A percentile compares a stretch with the other conserved stretches of the same genome.
Conservation (phyloP, 129 eudicot genomes). For the Chrysanthemum lavandulifolium region DNA sequence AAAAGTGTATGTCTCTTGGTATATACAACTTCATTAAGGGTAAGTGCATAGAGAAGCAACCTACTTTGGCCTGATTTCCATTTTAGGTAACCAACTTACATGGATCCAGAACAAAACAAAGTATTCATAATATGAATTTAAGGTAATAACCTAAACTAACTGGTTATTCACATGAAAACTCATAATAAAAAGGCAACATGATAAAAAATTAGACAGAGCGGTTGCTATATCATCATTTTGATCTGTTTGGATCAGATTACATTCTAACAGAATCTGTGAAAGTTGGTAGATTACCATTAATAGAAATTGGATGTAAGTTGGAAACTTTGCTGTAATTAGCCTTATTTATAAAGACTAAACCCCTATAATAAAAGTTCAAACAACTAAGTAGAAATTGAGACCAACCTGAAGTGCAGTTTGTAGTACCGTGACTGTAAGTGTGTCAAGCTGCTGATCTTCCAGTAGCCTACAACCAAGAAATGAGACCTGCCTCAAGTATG, state of each 20-base stretch:
- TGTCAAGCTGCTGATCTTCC: constrained; percentile 1
- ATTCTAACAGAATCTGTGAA: no score
- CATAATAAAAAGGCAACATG: no score
- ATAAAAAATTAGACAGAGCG: no score
- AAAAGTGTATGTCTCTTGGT: neutral
- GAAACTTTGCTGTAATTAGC: neutral
- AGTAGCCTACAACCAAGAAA: constrained; percentile 21
- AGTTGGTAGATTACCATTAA: no score
- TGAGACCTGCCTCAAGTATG: constrained; percentile 17
- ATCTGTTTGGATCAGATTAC: no score
- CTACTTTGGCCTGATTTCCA: neutral
- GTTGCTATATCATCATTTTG: no score
- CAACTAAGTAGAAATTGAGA: neutral
- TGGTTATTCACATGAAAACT: no score
- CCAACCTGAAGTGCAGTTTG: constrained; percentile 13
- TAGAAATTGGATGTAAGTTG: neutral
- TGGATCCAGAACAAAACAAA: neutral
- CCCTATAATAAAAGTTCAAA: neutral
- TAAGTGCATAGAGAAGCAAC: neutral
- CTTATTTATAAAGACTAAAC: neutral
- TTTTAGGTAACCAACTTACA: neutral
- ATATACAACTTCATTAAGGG: neutral
- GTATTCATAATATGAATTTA: no score
- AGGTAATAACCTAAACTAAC: no score
- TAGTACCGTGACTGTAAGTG: constrained; percentile 2